Percentiles rank a stretch among this genome's conserved stretches.
phyloP scores from a whole-genome alignment of 768 basidiomycete species.

The Auricularia auricula-judae region DNA sequence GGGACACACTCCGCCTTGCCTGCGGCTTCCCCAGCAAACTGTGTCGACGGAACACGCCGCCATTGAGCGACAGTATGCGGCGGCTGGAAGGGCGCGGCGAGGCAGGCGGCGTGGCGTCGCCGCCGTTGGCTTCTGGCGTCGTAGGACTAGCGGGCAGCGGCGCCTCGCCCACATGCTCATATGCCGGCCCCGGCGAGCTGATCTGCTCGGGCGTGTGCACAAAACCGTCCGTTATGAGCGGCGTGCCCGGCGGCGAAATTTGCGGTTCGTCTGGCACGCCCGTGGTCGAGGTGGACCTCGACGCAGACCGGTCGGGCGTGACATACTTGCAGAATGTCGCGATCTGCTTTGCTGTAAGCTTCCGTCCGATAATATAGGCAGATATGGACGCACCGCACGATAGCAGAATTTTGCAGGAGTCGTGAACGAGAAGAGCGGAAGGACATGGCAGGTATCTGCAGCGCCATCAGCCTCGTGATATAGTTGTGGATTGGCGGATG shows the following conservation, averaged over 20 bases:
- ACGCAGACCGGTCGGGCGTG: constrained; percentile 4
- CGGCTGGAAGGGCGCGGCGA: neutral
- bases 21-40: neutral
- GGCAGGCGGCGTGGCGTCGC: neutral
- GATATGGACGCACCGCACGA: constrained; percentile 25
- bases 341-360: constrained; percentile 7
- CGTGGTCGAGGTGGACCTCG: neutral
- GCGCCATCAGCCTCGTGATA: neutral
- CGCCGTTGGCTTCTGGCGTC: neutral
- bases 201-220: neutral
- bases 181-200: neutral
- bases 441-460: constrained; percentile 46
- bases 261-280: neutral
- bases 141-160: neutral
- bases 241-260: neutral
- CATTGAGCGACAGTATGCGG: neutral
- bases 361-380: neutral
- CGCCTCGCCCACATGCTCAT: neutral
- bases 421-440: constrained; percentile 62
- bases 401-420: constrained; percentile 65
- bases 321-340: constrained; percentile 17
- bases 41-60: neutral
- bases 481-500: neutral
- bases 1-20: neutral
- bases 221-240: neutral